Evolutionary conservation across 2,329 filamentous ascomycete species (phyloP).

Genomic region (Penicillium sp.): DNA sequence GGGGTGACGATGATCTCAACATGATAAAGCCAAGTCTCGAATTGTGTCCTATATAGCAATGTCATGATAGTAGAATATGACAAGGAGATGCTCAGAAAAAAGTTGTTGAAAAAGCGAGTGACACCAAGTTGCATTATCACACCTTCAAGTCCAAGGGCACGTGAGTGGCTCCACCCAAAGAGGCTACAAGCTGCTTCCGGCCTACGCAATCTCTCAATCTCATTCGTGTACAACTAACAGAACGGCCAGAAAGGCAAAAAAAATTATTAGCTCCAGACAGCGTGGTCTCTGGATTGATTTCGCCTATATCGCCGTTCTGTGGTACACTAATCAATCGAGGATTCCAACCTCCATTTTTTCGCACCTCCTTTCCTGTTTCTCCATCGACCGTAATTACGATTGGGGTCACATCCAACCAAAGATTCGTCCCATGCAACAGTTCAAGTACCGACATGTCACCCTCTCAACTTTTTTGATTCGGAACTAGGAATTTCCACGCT

Average conservation of each 20-base stretch:
- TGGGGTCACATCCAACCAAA: conserved; percentile 18
- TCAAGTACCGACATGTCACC: conserved; percentile 17
- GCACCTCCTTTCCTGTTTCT: conserved; percentile 19
- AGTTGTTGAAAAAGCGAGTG: neutral
- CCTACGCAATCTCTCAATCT: conserved; percentile 19
- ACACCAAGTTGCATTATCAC: neutral
- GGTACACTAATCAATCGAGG: conserved; percentile 1
- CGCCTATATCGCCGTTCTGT: neutral
- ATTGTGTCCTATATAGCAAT: neutral
- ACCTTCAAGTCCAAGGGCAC: conserved; percentile 11
- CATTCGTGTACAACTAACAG: neutral
- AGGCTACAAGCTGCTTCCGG: conserved; percentile 13
- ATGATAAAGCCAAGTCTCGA: neutral
- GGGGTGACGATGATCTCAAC: neutral
- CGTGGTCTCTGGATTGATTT: neutral
- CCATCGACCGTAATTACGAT: conserved; percentile 14
- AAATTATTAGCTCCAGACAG: conserved; percentile 9
- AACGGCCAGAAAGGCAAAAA: conserved; percentile 6
- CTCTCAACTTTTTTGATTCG: conserved; percentile 15
- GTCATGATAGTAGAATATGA: neutral
- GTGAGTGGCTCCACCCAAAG: conserved; percentile 22
- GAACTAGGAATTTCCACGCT: conserved; percentile 1
- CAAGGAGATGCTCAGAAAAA: neutral
- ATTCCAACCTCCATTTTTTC: neutral
- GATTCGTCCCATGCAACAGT: conserved; percentile 10